Evolutionary conservation across 2,329 filamentous ascomycete genomes (phyloP).

Genomic region (Fusarium sp.): DNA sequence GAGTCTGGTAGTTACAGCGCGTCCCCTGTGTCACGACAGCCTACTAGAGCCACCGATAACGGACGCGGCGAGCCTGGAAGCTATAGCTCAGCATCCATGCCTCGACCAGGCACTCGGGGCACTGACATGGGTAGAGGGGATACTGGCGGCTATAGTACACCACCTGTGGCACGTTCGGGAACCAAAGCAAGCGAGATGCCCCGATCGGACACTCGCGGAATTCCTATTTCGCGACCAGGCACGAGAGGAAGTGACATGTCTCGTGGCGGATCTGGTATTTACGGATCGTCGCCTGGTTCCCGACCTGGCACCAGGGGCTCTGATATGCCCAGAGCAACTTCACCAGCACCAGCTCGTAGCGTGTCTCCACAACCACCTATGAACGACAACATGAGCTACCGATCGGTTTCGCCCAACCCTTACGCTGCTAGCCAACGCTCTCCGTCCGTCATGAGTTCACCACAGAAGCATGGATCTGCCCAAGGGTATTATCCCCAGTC

Average conservation of each 20-base stretch:
- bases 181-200: slow-evolving; percentile 37
- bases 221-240: slow-evolving; percentile 55
- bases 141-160: slow-evolving; percentile 27
- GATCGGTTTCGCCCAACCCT: slow-evolving; percentile 71
- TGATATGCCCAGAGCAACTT: slow-evolving; percentile 68
- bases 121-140: slow-evolving; percentile 44
- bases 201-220: slow-evolving; percentile 34
- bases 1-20: slow-evolving; percentile 40
- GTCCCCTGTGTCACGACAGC: slow-evolving; percentile 53
- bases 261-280: slow-evolving; percentile 40
- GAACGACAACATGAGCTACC: slow-evolving; percentile 52
- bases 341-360: slow-evolving; percentile 73
- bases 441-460: slow-evolving; percentile 51
- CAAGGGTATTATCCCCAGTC: slow-evolving; percentile 64
- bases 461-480: slow-evolving; percentile 58
- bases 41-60: slow-evolving; percentile 26
- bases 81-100: slow-evolving; percentile 38
- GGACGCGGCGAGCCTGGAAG: slow-evolving; percentile 43
- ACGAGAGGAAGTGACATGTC: slow-evolving; percentile 49
- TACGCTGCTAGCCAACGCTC: slow-evolving; percentile 57
- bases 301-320: slow-evolving; percentile 68
- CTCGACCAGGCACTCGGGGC: slow-evolving; percentile 36
- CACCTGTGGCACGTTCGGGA: slow-evolving; percentile 37
- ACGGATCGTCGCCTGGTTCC: slow-evolving; percentile 54
- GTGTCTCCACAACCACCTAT: slow-evolving; percentile 70